phyloP scores from a whole-genome alignment of 257 asterid genomes.

The Salvia splendens region DNA sequence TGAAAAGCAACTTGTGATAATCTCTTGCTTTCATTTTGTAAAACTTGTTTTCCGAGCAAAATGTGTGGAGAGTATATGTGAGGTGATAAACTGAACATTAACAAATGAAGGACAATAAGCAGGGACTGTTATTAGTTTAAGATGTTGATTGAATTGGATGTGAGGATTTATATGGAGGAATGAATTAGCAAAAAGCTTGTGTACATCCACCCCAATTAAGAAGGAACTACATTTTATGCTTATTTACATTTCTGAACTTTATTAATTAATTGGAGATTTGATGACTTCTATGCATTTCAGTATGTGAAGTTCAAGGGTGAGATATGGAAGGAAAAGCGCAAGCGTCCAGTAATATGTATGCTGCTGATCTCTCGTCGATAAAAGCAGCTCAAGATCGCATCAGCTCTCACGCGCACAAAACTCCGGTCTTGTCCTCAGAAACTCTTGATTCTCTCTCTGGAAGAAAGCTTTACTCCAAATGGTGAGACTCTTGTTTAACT shows the following conservation, averaged over 20 bases:
- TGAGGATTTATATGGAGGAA: conserved; percentile 7
- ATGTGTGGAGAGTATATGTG: neutral
- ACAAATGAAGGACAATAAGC: neutral
- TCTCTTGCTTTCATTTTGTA: neutral
- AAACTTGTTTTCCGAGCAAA: neutral
- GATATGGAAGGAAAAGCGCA: conserved; percentile 58
- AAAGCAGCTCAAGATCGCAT: conserved; percentile 71
- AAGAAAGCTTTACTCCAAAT: conserved; percentile 72
- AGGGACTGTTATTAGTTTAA: no score
- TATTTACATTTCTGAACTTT: neutral
- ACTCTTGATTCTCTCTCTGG: conserved; percentile 74
- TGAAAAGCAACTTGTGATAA: neutral
- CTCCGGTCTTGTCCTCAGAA: conserved; percentile 75
- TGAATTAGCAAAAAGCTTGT: no score
- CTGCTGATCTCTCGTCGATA: conserved; percentile 78
- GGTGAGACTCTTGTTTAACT: conserved; percentile 52
- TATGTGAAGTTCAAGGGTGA: conserved; percentile 26
- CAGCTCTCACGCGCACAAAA: conserved; percentile 51
- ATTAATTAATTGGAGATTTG: neutral
- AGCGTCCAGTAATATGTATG: conserved; percentile 39
- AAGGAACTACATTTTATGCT: no score
- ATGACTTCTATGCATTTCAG: neutral
- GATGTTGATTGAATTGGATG: neutral
- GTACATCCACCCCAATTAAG: no score
- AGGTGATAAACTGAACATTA: neutral